Evolutionary conservation across 148 eudicot genomes (phyloP), one percentile per base, ranked within the genome.

Genomic region (Chenopodium quinoa): DNA sequence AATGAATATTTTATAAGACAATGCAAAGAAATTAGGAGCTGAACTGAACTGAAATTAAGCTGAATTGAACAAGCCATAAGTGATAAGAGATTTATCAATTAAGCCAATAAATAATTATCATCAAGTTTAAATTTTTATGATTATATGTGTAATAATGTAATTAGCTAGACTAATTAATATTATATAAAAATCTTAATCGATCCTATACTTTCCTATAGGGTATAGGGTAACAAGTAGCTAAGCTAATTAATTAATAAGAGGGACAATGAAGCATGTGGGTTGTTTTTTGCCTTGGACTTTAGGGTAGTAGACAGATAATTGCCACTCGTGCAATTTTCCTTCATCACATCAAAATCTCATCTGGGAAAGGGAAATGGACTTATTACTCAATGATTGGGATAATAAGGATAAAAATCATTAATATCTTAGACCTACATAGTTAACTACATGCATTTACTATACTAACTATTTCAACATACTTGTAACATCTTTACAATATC

Each of bases 241-340:
- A 11, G 8, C 27, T 25, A 12, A 11, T 29, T 8, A 40, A 73
- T 72, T 80, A 72, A 2, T 71, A 7, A 13, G 50, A 37, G 79
- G 79, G 83, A 46, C 75, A 82, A 3, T 76, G 29, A 12, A 16
- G 80, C 84, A 82, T 78, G 84, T 82, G 79, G 77, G 31, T 58
- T 82, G 84, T 82, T 82, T 76, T 66, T 69, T 75, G 67, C 23
- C 75, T 34, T 76, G 80, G 75, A 82, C 62, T 67, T 66, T 46
- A 4, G 65, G 65, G 66, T 67, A 48, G 17, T 66, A 19, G 85
- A 82, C 72, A 73, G 44, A 78, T 40, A 72, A 64, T 71, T 31
- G 80, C 77, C 85, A 83, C 65, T 83, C 85, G 85, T 83, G 85
- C 85, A 83, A 77, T 32, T 73, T 83, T 83, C 67, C 72, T 48